Percentiles rank a stretch among this genome's conserved stretches.
These are phyloP conservation scores for Paecilomyces niveus DNA, from an alignment of 2,329 filamentous ascomycete genomes.

Conservation along the genomic window DNA sequence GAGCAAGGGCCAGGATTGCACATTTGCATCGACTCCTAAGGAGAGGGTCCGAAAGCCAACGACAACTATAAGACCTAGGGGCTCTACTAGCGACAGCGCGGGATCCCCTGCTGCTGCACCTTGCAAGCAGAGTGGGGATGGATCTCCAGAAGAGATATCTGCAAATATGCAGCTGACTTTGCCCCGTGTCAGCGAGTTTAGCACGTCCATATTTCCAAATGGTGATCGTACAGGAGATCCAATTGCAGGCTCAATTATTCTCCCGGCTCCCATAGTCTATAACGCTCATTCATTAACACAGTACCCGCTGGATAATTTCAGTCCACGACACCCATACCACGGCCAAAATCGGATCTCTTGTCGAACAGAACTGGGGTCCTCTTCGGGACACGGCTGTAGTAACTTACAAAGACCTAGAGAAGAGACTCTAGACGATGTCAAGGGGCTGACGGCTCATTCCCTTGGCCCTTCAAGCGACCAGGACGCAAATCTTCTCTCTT, in stretches of 20 bases:
- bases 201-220: not conserved
- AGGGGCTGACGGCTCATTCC: slow-evolving; percentile 38
- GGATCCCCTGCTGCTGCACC: not conserved
- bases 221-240: slow-evolving; percentile 1
- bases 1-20: slow-evolving; percentile 15
- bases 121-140: not conserved
- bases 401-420: not conserved
- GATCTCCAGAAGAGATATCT: slow-evolving; percentile 1
- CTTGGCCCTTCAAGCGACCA: slow-evolving; percentile 43
- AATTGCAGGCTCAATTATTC: not conserved
- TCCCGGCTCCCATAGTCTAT: slow-evolving; percentile 4
- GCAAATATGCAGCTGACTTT: slow-evolving; percentile 3
- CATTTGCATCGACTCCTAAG: slow-evolving; percentile 13
- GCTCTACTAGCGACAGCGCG: not conserved
- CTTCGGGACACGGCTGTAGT: not conserved
- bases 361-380: slow-evolving; percentile 9
- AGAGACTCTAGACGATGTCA: slow-evolving; percentile 37
- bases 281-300: slow-evolving; percentile 5
- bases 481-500: slow-evolving; percentile 41
- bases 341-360: not conserved
- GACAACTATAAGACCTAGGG: not conserved
- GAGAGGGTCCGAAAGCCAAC: not conserved
- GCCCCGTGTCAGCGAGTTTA: not conserved
- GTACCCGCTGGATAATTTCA: slow-evolving; percentile 4
- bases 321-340: not conserved